Base-by-base conservation (phyloP, 169 alveolate genomes). In the Plasmodium knowlesi region DNA sequence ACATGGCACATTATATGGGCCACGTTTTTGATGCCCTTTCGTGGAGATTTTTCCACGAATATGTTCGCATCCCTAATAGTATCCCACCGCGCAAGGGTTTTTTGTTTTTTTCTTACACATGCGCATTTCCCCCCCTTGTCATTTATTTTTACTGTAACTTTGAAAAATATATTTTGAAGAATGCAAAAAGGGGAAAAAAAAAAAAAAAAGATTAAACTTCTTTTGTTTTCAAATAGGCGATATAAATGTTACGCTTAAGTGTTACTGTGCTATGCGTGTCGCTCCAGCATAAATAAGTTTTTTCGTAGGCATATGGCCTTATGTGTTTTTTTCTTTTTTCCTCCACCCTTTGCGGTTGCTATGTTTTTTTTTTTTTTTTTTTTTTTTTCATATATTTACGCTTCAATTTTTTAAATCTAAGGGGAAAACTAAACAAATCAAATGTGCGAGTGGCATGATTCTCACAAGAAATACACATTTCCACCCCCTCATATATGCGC, bases 201-300 rank as follows among this genome's bases (percentile, higher is more conserved):
- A 67, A 22, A 22, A 67, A 61, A 61, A 50, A 50, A 50, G 61
- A 50, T 50, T 50, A 14, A 50, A 50, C 61, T 28, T 16, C 76
- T 67, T 22, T 67, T 67, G 76, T 67, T 67, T 67, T 67, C 30
- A 67, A 19, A 67, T 67, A 67, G 30, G 76, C 37, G 76, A 67
- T 37, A 67, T 67, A 67, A 22, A n/a, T 67, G 76, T 22, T 67
- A 28, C n/a, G 76, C 30, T 67, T 67, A 25, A 25, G 37, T 67
- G 76, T 67, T 22, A 25, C 37, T 67, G 76, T n/a, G 76, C 76
- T 67, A 50, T 50, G 37, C 76, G 76, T 67, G 37, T 67, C 76
- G 25, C 76, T 67, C 37, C 37, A 67, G 37, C 5, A 67, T 67
- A 67, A 67, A 22, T 25, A 61, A 61, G 12, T 67, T 57, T 67